These are phyloP conservation scores for Dryadomyces quercus-mongolicae DNA, from an alignment of 2,329 filamentous ascomycete species.

Conservation along the genomic window DNA sequence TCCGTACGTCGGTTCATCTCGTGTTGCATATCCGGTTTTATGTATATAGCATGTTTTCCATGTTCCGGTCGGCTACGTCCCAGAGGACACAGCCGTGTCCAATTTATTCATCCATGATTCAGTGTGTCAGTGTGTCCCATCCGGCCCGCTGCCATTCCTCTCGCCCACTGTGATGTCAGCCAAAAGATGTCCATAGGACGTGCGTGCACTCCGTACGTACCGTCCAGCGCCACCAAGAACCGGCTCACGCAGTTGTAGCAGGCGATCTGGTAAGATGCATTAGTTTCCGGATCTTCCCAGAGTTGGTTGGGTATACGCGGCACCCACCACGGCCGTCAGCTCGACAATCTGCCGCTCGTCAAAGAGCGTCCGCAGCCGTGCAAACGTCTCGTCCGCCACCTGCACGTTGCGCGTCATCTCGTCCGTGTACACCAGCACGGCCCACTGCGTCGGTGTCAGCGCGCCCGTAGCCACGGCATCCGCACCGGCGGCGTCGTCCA, in stretches of 20 bases:
- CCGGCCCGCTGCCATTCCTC: conserved; percentile 40
- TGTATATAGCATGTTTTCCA: neutral
- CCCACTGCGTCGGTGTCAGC: conserved; percentile 50
- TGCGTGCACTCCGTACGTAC: too few relatives aligned
- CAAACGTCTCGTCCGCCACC: conserved; percentile 59
- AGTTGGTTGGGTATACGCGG: too few relatives aligned
- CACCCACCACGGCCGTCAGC: conserved; percentile 58
- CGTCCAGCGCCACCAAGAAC: conserved; percentile 72
- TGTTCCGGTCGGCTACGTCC: neutral
- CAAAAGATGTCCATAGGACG: too few relatives aligned
- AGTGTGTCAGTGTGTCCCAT: conserved; percentile 13
- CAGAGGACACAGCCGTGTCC: neutral
- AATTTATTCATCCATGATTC: neutral
- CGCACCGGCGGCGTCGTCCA: conserved; percentile 11
- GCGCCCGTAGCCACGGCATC: neutral
- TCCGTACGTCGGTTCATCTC: neutral
- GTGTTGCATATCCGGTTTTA: neutral
- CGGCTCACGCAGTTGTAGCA: conserved; percentile 79
- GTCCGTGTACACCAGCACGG: conserved; percentile 62
- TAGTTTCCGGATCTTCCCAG: neutral
- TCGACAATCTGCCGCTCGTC: conserved; percentile 66
- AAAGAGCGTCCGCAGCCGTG: conserved; percentile 46
- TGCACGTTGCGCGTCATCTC: conserved; percentile 69
- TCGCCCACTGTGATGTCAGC: conserved; percentile 35
- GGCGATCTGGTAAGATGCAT: conserved; percentile 34